Evolutionary conservation across 148 eudicot genomes (phyloP), one percentile per base, ranked within the genome.

Genomic region (Fagopyrum homotropicum): DNA sequence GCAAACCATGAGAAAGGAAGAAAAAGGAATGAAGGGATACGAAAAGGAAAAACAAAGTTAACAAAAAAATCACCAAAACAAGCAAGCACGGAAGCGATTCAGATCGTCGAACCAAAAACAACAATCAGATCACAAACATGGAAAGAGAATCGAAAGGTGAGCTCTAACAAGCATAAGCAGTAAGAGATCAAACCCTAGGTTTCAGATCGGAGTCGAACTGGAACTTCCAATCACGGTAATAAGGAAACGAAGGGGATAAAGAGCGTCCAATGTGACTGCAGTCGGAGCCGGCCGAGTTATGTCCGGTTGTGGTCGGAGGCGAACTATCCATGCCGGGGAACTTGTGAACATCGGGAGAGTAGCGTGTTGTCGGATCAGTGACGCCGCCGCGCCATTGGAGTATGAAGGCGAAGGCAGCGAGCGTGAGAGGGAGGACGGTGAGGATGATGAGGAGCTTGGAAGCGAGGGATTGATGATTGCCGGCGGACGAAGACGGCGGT

Each of bases 361-460:
- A 89, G 2, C 90, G 89, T 0, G 91, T 74, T n/a, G 84, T 76
- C 4, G 96, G 97, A 81, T 94, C 97, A 55, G 86, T 84, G 15
- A 90, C 81, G 59, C 87, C 96, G 14, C 98, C 98, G 14, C 97
- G 91, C 98, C 98, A 94, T 77, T 94, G 98, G 45, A 94, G 93
- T 75, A 86, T 55, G 70, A 94, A 94, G 5, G 98, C 98, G 77
- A 88, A 89, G 73, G 86, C 76, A 2, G 98, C 97, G 29, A 94
- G 93, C 0, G 98, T 80, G 56, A 94, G 84, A 1, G 96, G 97
- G 49, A 94, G 89, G 45, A 86, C 75, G 9, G 97, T 88, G 26
- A 94, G 88, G 46, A 93, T 86, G 16, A 93, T 87, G 52, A 93
- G 84, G 35, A 93, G 83, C 79, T 84, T 91, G 0, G 89, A 75